phyloP scores from a whole-genome alignment of 2,329 filamentous ascomycete genomes.

The Fusarium duplospermum region DNA sequence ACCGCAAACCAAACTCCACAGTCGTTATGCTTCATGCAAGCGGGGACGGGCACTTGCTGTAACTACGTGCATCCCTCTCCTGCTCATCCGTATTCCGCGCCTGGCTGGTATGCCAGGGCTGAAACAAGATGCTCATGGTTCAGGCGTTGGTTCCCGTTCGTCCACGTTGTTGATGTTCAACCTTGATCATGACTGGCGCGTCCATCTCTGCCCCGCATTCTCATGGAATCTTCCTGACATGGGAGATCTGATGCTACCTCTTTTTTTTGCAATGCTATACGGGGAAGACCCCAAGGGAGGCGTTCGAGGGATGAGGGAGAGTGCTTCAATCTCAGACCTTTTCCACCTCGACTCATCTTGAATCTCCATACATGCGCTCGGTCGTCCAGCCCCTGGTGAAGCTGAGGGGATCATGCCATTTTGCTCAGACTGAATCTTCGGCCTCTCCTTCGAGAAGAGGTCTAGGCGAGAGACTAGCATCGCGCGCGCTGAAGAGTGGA shows the following conservation, averaged over 20 bases:
- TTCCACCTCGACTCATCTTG: slow-evolving; percentile 13
- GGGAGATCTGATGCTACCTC: background rate
- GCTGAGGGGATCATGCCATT: slow-evolving; percentile 18
- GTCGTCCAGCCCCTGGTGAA: background rate
- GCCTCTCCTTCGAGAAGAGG: slow-evolving; percentile 20
- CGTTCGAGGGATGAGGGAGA: background rate
- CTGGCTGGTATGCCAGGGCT: slow-evolving; percentile 17
- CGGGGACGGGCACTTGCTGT: background rate
- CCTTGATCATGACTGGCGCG: background rate
- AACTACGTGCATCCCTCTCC: slow-evolving; percentile 9
- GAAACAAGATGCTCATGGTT: slow-evolving; percentile 20
- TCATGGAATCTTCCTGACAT: background rate
- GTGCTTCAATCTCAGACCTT: slow-evolving; percentile 2
- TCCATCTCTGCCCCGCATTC: background rate
- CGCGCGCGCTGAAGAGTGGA: slow-evolving; percentile 10
- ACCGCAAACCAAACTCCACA: slow-evolving; percentile 11
- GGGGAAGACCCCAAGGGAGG: background rate
- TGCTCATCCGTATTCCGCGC: background rate
- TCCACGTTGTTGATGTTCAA: slow-evolving; percentile 12
- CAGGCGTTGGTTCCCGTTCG: slow-evolving; percentile 12
- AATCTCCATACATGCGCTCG: slow-evolving; percentile 15
- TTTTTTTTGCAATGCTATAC: background rate
- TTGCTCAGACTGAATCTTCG: slow-evolving; percentile 9
- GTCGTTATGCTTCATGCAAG: slow-evolving; percentile 32
- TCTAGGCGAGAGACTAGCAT: slow-evolving; percentile 5